Percentiles rank a stretch among this genome's conserved stretches.
phyloP scores from a whole-genome alignment of 495 filamentous ascomycete species.

The Penicillium canescens region DNA sequence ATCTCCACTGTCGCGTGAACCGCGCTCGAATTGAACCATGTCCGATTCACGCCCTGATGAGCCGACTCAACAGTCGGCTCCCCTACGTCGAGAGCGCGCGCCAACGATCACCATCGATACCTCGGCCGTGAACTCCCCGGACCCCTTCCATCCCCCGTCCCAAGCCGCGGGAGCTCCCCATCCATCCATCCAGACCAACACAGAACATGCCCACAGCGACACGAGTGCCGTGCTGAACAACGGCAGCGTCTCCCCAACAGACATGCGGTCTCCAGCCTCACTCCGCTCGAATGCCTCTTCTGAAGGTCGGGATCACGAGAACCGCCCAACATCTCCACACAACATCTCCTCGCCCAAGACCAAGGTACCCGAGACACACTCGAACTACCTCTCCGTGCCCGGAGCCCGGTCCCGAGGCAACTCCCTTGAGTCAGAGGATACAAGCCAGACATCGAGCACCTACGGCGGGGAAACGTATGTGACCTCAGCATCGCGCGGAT shows the following conservation, averaged over 20 bases:
- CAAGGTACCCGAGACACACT: slow-evolving; percentile 48
- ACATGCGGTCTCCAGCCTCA: slow-evolving; percentile 54
- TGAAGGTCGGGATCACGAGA: slow-evolving; percentile 68
- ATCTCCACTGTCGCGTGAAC: slow-evolving; percentile 11
- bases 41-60: slow-evolving; percentile 32
- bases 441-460: slow-evolving; percentile 48
- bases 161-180: slow-evolving; percentile 36
- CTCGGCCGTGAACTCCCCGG: slow-evolving; percentile 56
- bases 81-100: slow-evolving; percentile 47
- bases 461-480: slow-evolving; percentile 54
- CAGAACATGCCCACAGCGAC: slow-evolving; percentile 43
- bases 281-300: slow-evolving; percentile 65
- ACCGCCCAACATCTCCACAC: slow-evolving; percentile 84
- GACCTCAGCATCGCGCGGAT: slow-evolving; percentile 33
- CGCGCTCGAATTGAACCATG: slow-evolving; percentile 26
- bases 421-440: slow-evolving; percentile 63
- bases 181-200: slow-evolving; percentile 43
- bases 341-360: slow-evolving; percentile 76
- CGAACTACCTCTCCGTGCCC: slow-evolving; percentile 64
- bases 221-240: slow-evolving; percentile 42
- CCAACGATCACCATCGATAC: slow-evolving; percentile 79
- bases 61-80: slow-evolving; percentile 27
- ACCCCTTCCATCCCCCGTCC: slow-evolving; percentile 25
- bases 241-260: slow-evolving; percentile 54
- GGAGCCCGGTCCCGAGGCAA: slow-evolving; percentile 61